Evolutionary conservation across 2,329 filamentous ascomycete genomes (phyloP), one percentile per base, ranked within the genome.

Genomic region (Phyllosticta citribraziliensis): DNA sequence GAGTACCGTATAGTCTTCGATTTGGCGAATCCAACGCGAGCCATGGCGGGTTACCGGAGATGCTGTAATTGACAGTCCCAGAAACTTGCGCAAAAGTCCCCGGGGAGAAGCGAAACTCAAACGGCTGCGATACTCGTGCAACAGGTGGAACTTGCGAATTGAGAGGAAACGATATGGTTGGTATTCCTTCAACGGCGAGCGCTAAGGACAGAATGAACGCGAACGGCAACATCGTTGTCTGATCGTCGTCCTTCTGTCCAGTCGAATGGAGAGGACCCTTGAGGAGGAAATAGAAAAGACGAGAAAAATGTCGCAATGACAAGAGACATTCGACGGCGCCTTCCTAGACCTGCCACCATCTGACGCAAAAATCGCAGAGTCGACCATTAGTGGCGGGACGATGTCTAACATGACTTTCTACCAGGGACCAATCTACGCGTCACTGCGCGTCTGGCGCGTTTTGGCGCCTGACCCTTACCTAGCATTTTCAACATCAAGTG

Each of bases 61-160:
- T 78, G 5, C 81, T 82, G 71, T 95, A 96, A 5, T 81, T 81
- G 57, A 91, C 80, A 52, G 77, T 69, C 11, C 71, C 69, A 35
- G 75, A 75, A 52, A 76, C 73, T 17, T 88, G 87, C 14, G 79
- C 78, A 73, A 96, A 96, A 0, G 91, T 96, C 50, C 85, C 84
- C 17, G 79, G 73, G 10, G 88, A 87, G 68, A 96, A 88, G 30
- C 82, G 78, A 69, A 92, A 91, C 10, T 79, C 82, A 73, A 90
- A 94, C 2, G 80, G 78, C 67, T 86, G 70, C 51, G 81, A 82
- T 63, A 88, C 78, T 65, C 88, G 82, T 20, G 89, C 91, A 58
- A 92, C 87, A 3, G 88, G 87, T 33, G 91, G 91, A 0, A 95
- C 81, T 72, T 96, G 91, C 2, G 89, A 86, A 73, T 94, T 95